Base-by-base conservation (phyloP, 768 basidiomycete species). In the Mycena rebaudengoi region DNA sequence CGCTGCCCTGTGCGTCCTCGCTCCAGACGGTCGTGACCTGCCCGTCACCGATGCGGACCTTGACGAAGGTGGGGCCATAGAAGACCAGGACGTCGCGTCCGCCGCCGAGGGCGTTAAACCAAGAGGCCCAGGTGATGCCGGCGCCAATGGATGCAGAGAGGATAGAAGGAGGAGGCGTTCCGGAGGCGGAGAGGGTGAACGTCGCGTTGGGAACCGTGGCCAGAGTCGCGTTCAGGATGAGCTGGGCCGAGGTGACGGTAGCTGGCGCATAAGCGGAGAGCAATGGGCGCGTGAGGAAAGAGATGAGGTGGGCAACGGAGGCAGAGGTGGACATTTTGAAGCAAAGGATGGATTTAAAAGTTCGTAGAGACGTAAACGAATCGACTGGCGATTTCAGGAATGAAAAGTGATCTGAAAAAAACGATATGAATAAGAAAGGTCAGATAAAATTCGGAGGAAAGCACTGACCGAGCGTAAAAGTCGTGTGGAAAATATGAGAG, bases 271-370 rank as follows among this genome's bases (percentile, higher is more conserved):
- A 53, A 14, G 28, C 26, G 23, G 49, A 6, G 20, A 55, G 18
- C 29, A 68, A 32, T 26, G 67, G 63, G 44, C 55, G 44, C 30
- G 67, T 68, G 44, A 68, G 63, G 67, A 56, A 68, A 26, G 55
- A 30, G 33, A 68, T 55, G 40, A 65, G 53, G 40, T 65, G 67
- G 56, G 63, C 49, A 35, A 68, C 40, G 60, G 67, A n/a, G n/a
- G n/a, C 44, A 20, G 61, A 55, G 23, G 66, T 48, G 33, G 66
- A 64, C 62, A 68, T 64, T n/a, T n/a, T n/a, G n/a, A n/a, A n/a
- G n/a, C n/a, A n/a, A n/a, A n/a, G n/a, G n/a, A n/a, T n/a, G n/a
- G n/a, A n/a, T n/a, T n/a, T n/a, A n/a, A n/a, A n/a, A n/a, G n/a
- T n/a, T n/a, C n/a, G n/a, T n/a, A 33, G 35, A 5, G 5, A 20